A percentile compares a stretch with the other conserved stretches of the same genome.
These are phyloP conservation scores for Coprinopsis strossmayeri DNA, from an alignment of 768 basidiomycete species.

Conservation along the genomic window DNA sequence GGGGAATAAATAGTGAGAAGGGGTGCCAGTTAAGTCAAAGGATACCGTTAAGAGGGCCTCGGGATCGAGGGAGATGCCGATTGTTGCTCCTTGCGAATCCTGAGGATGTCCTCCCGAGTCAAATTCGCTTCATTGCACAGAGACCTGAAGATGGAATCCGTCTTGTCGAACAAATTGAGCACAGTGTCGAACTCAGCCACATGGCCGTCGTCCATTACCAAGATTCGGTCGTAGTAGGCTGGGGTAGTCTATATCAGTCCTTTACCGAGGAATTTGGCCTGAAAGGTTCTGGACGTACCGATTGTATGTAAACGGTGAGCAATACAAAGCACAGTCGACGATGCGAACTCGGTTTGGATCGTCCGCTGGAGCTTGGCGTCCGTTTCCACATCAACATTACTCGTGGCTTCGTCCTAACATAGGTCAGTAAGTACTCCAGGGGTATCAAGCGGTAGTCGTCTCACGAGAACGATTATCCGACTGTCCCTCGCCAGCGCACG, in stretches of 20 bases:
- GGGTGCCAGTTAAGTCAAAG: too few relatives aligned
- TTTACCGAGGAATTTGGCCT: too few relatives aligned
- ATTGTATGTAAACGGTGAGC: constrained; percentile 51
- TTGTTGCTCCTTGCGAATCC: too few relatives aligned
- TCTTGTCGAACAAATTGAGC: constrained; percentile 52
- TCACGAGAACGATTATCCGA: constrained; percentile 41
- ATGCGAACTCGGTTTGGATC: constrained; percentile 54
- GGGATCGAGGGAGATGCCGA: too few relatives aligned
- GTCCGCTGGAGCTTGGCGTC: constrained; percentile 57
- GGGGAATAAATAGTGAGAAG: too few relatives aligned
- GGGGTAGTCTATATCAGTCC: too few relatives aligned
- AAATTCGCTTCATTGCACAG: constrained; percentile 64
- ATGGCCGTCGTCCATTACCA: constrained; percentile 66
- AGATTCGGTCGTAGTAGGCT: constrained; percentile 62
- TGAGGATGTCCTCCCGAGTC: constrained; percentile 47
- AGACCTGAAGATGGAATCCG: constrained; percentile 61
- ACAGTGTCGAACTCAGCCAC: constrained; percentile 75
- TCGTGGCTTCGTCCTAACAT: constrained; percentile 56
- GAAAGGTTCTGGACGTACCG: too few relatives aligned
- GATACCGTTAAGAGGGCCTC: too few relatives aligned
- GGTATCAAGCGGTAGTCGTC: too few relatives aligned
- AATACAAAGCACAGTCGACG: constrained; percentile 45
- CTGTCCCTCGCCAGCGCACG: constrained; percentile 57
- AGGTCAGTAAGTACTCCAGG: background rate
- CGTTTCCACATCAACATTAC: constrained; percentile 56